Base-by-base conservation (phyloP, 257 asterid species). In the Plectranthus barbatus region DNA sequence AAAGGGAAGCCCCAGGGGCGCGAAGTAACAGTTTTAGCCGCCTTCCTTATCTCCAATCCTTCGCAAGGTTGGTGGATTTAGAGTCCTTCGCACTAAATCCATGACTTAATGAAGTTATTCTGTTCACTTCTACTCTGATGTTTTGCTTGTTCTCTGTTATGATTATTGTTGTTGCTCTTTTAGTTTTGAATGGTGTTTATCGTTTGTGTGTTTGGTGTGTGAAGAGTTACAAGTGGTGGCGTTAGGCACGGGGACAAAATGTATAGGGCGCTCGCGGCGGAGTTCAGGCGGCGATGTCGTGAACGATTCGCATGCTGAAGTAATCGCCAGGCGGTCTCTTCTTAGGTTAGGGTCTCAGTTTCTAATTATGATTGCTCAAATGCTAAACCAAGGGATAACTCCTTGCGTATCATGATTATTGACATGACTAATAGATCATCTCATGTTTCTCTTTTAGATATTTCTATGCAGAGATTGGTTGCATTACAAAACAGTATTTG, bases 1-100 rank as follows among this genome's bases (percentile, higher is more conserved):
- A 87, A 93, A 71, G 99, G 99, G 52, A 87, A 90, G 83, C 99
- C 97, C 53, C 99, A 93, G 62, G 97, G 97, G 50, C 88, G 88
- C 13, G 99, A 93, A 78, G 97, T 93, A 73, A 89, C 97, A 13
- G 99, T 93, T 56, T 72, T 87, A 68, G 91, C 97, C n/a, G 86
- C 99, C 49, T 93, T 87, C 76, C 85, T 93, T 45, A 71, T 77
- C 63, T 89, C 99, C 72, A 53, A 76, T 23, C 82, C 91, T 45
- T 69, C 77, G 41, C 82, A 74, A 79, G 97, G 98, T 91, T 11
- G 2, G 69, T 21, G 6, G 23, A 17, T 23, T 37, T 59, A 19
- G n/a, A 46, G 10, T 49, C 5, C 18, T 44, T 31, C 36, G 53
- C 62, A 17, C 44, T 20, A n/a, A 41, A 9, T 56, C 67, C 47